Conservation (phyloP, 805 yeast species). For the Nakazawaea laoshanensis region DNA sequence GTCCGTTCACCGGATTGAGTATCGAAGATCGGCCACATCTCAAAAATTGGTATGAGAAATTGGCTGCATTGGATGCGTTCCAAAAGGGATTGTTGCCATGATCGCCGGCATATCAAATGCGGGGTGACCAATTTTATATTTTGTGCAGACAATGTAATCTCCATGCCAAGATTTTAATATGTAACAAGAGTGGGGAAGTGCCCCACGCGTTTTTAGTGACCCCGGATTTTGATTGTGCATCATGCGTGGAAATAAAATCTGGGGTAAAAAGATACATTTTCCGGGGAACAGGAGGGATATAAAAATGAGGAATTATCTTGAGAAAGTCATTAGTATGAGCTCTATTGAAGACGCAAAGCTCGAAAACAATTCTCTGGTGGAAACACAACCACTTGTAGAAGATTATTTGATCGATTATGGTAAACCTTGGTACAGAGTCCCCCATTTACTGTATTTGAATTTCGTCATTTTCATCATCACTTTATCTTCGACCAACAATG, state of each 20-base stretch:
- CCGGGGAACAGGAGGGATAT: too few species aligned
- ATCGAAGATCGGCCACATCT: conserved; percentile 4
- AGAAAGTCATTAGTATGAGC: too few species aligned
- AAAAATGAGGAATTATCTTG: too few species aligned
- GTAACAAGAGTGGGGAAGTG: too few species aligned
- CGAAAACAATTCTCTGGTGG: background rate
- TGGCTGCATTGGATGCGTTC: conserved; percentile 5
- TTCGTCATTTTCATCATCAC: conserved; percentile 28
- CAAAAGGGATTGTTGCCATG: conserved; percentile 4
- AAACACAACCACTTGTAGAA: conserved; percentile 1
- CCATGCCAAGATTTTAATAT: too few species aligned
- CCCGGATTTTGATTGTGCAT: too few species aligned
- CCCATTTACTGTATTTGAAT: conserved; percentile 28
- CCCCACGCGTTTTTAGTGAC: too few species aligned
- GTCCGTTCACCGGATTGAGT: background rate
- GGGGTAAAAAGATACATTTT: too few species aligned
- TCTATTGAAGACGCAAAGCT: background rate
- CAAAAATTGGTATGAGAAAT: conserved; percentile 7
- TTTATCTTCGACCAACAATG: conserved; percentile 38
- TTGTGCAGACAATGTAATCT: too few species aligned
- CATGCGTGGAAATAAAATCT: too few species aligned
- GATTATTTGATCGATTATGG: conserved; percentile 15
- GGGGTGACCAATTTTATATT: too few species aligned
- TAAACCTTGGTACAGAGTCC: conserved; percentile 25
- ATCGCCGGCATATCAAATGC: too few species aligned